Percentiles rank a stretch among this genome's conserved stretches.
phyloP scores from a whole-genome alignment of 192 early-diverging fungal genomes.

The Backusella westeae region DNA sequence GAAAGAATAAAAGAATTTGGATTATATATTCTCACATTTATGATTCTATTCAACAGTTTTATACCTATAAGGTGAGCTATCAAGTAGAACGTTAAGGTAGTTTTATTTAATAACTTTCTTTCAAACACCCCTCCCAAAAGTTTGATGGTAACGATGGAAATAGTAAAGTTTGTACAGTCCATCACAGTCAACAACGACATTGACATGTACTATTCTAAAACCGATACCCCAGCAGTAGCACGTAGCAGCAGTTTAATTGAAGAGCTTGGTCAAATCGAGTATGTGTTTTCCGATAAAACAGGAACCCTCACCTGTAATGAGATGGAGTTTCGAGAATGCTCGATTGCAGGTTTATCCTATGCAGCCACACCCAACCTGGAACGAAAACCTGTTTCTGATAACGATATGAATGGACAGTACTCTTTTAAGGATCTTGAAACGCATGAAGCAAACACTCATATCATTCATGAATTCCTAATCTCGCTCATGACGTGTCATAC shows the following conservation, averaged over 20 bases:
- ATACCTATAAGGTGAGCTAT: slow-evolving; percentile 82
- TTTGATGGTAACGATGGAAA: slow-evolving; percentile 97
- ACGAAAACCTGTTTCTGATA: slow-evolving; percentile 69
- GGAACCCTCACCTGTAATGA: slow-evolving; percentile 37
- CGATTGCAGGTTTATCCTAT: slow-evolving; percentile 89
- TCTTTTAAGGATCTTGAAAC: slow-evolving; percentile 58
- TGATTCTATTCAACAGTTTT: slow-evolving; percentile 98
- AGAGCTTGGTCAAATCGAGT: slow-evolving; percentile 92
- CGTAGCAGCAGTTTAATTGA: slow-evolving; percentile 88
- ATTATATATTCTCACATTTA: slow-evolving; percentile 90
- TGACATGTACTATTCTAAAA: slow-evolving; percentile 94
- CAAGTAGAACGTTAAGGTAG: no score
- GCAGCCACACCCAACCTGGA: slow-evolving; percentile 85
- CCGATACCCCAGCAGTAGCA: slow-evolving; percentile 89
- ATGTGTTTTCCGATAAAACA: slow-evolving; percentile 51
- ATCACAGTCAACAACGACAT: slow-evolving; percentile 87
- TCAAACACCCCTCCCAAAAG: slow-evolving; percentile 32
- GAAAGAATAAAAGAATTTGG: slow-evolving; percentile 60
- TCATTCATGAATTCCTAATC: slow-evolving; percentile 89
- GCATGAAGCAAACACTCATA: slow-evolving; percentile 53
- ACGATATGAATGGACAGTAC: slow-evolving; percentile 58
- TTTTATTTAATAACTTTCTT: no score
- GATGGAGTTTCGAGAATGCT: slow-evolving; percentile 82
- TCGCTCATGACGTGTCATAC: slow-evolving; percentile 92
- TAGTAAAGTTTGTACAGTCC: slow-evolving; percentile 91